Evolutionary conservation across 1,284 basidiomycete species (phyloP), one percentile per base, ranked within the genome.

Genomic region (Moesziomyces antarcticus): DNA sequence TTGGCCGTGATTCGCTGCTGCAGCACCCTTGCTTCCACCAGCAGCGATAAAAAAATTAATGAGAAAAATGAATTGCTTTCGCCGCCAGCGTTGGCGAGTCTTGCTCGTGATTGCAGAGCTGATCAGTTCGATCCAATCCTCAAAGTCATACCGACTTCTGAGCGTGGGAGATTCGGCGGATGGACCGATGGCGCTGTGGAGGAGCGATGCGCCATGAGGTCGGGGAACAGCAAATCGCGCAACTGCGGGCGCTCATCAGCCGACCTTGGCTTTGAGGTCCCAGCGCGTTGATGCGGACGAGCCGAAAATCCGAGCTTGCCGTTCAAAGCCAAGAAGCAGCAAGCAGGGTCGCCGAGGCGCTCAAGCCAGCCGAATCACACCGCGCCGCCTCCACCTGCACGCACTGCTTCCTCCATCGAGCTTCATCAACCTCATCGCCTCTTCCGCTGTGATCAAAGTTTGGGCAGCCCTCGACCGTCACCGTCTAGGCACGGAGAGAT

Each of bases 1-100:
- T 49, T 22, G 48, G 46, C 22, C 22, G 50, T 40, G 35, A 47
- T 41, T 45, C 35, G 35, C 33, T 43, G n/a, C 22, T 43, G 37
- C 24, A 48, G 45, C 30, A 33, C 30, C 30, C 30, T 33, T 3
- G 11, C 30, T 33, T 33, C 30, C 30, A 18, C 10, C 22, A 44
- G 21, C 8, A 54, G 13, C 6, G 24, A 18, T 3, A 35, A 46
- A 37, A 33, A 11, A 33, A 41, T 20, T n/a, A 48, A 46, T 11
- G 35, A 45, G 30, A 37, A 55, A 41, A 40, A 27, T 27, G 5
- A 27, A 27, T 6, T 27, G 25, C 25, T 27, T 7, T 7, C 25
- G 25, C 25, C 6, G 25, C 25, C 25, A 27, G 25, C 25, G 25
- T 7, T 27, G 25, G 8, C 25, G 25, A 8, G 25, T 27, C 5